A percentile compares a stretch with the other conserved stretches of the same genome.
Conservation (phyloP, 495 filamentous ascomycete genomes). For the Aspergillus indologenus region DNA sequence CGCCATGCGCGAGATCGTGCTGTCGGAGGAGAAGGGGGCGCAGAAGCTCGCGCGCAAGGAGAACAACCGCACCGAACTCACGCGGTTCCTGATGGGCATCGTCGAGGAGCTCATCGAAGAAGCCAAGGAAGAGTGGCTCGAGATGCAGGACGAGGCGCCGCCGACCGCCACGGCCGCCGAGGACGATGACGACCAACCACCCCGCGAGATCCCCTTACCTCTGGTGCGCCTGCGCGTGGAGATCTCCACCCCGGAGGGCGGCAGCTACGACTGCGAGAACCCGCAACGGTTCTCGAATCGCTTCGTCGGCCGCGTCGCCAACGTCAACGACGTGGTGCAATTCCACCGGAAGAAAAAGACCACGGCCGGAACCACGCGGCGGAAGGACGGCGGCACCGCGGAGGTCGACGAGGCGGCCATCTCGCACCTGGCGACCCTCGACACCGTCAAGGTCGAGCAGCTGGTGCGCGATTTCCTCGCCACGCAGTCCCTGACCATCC, state of each 20-base stretch:
- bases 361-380: constrained; percentile 28
- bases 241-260: constrained; percentile 81
- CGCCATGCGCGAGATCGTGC: constrained; percentile 75
- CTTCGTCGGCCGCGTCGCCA: constrained; percentile 86
- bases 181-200: constrained; percentile 38
- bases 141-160: constrained; percentile 54
- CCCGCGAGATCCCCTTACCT: constrained; percentile 62
- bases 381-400: constrained; percentile 27
- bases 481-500: constrained; percentile 81
- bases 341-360: constrained; percentile 82
- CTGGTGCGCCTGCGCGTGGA: constrained; percentile 89
- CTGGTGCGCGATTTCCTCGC: constrained; percentile 82
- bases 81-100: constrained; percentile 66
- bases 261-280: constrained; percentile 87
- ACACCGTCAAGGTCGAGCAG: constrained; percentile 81
- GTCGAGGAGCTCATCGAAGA: constrained; percentile 85
- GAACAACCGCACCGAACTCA: constrained; percentile 78
- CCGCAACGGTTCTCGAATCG: constrained; percentile 95
- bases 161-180: constrained; percentile 33
- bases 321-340: constrained; percentile 88
- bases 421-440: constrained; percentile 57
- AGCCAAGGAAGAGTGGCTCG: constrained; percentile 76
- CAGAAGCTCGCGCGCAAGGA: constrained; percentile 73
- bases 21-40: constrained; percentile 72
- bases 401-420: constrained; percentile 57